Evolutionary conservation across 306 rosid genomes (phyloP).

Genomic region (Cajanus cajan): DNA sequence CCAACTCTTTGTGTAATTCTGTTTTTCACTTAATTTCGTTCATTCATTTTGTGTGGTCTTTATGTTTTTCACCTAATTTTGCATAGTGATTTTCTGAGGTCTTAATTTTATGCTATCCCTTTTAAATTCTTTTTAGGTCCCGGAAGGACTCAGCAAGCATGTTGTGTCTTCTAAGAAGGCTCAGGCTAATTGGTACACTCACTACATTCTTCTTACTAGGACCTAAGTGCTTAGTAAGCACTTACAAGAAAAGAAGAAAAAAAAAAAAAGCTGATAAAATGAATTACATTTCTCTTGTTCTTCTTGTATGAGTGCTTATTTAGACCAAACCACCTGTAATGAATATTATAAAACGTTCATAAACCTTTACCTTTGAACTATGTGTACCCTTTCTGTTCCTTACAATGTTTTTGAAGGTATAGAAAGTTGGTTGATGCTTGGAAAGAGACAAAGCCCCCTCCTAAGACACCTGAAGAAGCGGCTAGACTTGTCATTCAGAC

Average conservation of each 20-base stretch:
- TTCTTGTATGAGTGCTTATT: too few species aligned
- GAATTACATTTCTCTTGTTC: too few species aligned
- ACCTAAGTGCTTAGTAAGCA: not conserved
- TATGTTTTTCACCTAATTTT: not conserved
- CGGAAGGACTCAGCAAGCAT: constrained; percentile 68
- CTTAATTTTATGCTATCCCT: not conserved
- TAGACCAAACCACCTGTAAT: not conserved
- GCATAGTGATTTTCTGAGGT: not conserved
- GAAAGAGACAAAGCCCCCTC: constrained; percentile 73
- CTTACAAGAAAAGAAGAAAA: too few species aligned
- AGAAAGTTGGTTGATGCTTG: constrained; percentile 79
- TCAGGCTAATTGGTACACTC: constrained; percentile 79
- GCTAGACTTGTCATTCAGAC: constrained; percentile 68
- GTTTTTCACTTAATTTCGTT: not conserved
- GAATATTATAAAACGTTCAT: not conserved
- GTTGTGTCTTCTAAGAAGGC: constrained; percentile 88
- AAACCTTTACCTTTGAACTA: not conserved
- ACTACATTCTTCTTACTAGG: not conserved
- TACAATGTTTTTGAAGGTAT: constrained; percentile 56
- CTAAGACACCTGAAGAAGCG: constrained; percentile 78
- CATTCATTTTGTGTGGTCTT: not conserved
- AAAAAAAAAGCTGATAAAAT: too few species aligned
- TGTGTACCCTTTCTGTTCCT: constrained; percentile 3
- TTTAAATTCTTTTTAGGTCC: constrained; percentile 53
- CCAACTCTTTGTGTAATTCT: not conserved